A percentile compares a stretch with the other conserved stretches of the same genome.
Conservation (phyloP, 106 monocot species). For the Apostasia shenzhenica region DNA sequence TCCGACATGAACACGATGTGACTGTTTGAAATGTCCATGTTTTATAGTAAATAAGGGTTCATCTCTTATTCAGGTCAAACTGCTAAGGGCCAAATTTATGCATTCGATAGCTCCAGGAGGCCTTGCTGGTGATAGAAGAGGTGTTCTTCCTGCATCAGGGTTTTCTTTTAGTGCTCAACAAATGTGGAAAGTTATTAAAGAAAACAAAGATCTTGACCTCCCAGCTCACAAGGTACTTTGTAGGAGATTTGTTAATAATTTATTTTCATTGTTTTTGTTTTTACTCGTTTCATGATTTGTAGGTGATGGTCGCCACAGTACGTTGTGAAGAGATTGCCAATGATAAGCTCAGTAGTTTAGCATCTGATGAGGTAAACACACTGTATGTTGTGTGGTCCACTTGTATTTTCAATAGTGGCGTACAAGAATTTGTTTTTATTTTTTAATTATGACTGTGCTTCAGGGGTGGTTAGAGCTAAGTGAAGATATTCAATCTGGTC, state of each 20-base stretch:
- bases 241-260: neutral
- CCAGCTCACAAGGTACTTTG: conserved; percentile 55
- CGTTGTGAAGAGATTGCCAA: conserved; percentile 61
- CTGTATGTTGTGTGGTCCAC: neutral
- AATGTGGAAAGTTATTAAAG: conserved; percentile 54
- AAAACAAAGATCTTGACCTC: conserved; percentile 62
- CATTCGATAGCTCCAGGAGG: conserved; percentile 57
- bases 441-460: neutral
- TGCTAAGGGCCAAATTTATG: conserved; percentile 40
- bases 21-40: neutral
- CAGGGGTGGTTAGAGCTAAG: conserved; percentile 52
- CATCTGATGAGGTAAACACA: conserved; percentile 34
- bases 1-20: too few relatives aligned
- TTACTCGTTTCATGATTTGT: conserved; percentile 1
- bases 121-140: conserved; percentile 61
- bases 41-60: neutral
- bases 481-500: conserved; percentile 38
- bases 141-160: conserved; percentile 57
- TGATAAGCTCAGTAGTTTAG: conserved; percentile 31
- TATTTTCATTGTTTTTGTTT: neutral
- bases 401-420: neutral
- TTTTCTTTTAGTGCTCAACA: conserved; percentile 52
- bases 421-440: neutral
- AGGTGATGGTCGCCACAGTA: conserved; percentile 64
- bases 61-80: conserved; percentile 30